Evolutionary conservation across 169 alveolate genomes (phyloP), one percentile per base, ranked within the genome.

Genomic region (Cryptosporidium sp.): DNA sequence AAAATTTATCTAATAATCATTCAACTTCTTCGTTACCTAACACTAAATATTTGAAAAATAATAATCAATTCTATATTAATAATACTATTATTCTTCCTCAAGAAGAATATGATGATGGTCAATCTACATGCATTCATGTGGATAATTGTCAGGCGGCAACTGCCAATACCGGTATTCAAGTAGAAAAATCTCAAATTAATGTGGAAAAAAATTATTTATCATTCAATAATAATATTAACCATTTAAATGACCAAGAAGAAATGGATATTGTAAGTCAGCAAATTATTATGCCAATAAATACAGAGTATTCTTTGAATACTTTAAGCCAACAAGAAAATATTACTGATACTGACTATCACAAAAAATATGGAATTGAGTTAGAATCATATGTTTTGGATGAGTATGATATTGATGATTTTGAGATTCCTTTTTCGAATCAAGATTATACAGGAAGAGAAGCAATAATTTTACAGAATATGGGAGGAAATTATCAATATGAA

Each of bases 1-100:
- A 73, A 60, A 58, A 53, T 37, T 33, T 52, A 26, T 14, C 33
- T 23, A 35, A 29, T 23, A 73, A n/a, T 39, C 29, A 70, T 18
- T 56, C 67, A 23, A 56, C 5, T 8, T n/a, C 67, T 26, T 56
- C 67, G 1, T 6, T 56, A 0, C 5, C 67, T 16, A 21, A 10
- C 18, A 9, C 12, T 8, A 56, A 56, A 0, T 56, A 56, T 7
- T 21, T 23, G 18, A 56, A 35, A 23, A 65, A 65, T 37, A 31
- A 2, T 10, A 31, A 14, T 33, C 72, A 65, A 65, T 16, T 65
- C 26, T 33, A 65, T 29, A 35, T 73, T 53, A 16, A 73, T 37
- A 73, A 73, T 21, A 73, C 86, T n/a, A 73, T 73, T n/a, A 56
- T 73, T 33, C 70, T 73, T 53, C 86, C 86, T 26, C 86, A 73